Base-by-base conservation (phyloP, 2,329 filamentous ascomycete species). In the Pseudogymnoascus sp. region DNA sequence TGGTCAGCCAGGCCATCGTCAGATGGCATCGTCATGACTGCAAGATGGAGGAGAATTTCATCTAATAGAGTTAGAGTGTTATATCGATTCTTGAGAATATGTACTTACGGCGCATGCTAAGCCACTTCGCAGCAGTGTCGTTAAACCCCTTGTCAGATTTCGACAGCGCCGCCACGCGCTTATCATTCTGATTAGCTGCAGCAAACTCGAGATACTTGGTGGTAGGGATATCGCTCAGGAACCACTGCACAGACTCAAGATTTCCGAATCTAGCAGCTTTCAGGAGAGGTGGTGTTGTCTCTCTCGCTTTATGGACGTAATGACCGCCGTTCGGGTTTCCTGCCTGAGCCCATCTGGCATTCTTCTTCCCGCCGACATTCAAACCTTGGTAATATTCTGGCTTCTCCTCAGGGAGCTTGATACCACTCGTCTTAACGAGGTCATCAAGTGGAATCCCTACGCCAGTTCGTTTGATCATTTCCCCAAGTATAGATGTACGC, bases 331-430 rank as follows among this genome's bases (percentile, higher is more conserved):
- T 59, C 39, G 76, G 77, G 11, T 84, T 80, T 4, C 85, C 85
- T 39, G 83, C 83, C 21, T 79, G 80, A 1, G 88, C 88, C 90
- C 90, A 95, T 67, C 92, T 89, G 35, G 78, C 76, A 58, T 84
- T 78, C 73, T 92, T 92, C 72, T 84, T 85, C 2, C 90, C 89
- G 65, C 88, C 85, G 1, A 95, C 86, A 1, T 84, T 86, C 31
- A 93, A 73, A 0, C 90, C 90, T 72, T 89, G 87, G 69, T 95
- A 95, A 71, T 84, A 89, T 15, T 81, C 81, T 0, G 89, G 84
- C 71, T 87, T 89, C 65, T 83, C 77, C 60, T 83, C 78, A 2
- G 57, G 24, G 58, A 86, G 71, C 67, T 87, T 80, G 1, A 87
- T 73, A 2, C 88, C 88, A 61, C 80, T 86, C 62, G 81, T 82